Conservation (phyloP, 768 basidiomycete species). For the Podaxis sp. region DNA sequence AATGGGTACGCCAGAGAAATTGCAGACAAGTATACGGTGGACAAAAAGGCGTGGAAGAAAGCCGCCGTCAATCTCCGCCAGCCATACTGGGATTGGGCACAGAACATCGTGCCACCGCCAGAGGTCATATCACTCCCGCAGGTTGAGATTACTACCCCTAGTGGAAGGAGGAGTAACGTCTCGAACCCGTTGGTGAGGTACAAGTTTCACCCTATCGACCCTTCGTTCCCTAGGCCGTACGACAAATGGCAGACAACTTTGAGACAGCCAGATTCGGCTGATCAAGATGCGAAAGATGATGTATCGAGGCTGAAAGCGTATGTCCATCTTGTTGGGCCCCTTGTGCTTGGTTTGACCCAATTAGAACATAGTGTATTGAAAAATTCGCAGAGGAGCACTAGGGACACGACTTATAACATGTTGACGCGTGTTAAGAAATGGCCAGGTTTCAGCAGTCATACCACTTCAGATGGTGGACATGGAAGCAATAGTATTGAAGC, state of each 20-base stretch:
- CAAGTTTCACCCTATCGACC: conserved; percentile 30
- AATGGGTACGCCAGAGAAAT: conserved; percentile 39
- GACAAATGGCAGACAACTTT: conserved; percentile 34
- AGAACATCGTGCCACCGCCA: conserved; percentile 34
- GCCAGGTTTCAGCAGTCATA: conserved; percentile 44
- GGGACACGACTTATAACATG: conserved; percentile 29
- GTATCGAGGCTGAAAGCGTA: conserved; percentile 30
- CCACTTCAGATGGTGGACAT: conserved; percentile 29
- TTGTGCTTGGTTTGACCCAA: not conserved
- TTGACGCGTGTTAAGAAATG: conserved; percentile 33
- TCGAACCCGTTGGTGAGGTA: conserved; percentile 34
- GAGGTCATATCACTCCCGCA: conserved; percentile 31
- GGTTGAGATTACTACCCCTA: conserved; percentile 29
- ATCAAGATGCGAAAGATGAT: conserved; percentile 30
- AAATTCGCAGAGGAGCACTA: conserved; percentile 23
- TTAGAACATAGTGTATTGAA: conserved; percentile 18
- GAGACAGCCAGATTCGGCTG: conserved; percentile 28
- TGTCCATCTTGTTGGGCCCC: not conserved
- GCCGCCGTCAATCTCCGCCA: conserved; percentile 37
- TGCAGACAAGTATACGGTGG: conserved; percentile 38
- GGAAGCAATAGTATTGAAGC: conserved; percentile 41
- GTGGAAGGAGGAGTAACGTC: conserved; percentile 26
- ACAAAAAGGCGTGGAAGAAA: conserved; percentile 26
- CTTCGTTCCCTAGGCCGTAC: conserved; percentile 31
- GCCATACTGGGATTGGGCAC: conserved; percentile 57